A percentile compares a stretch with the other conserved stretches of the same genome.
phyloP scores from a whole-genome alignment of 352 stramenopile genomes.

The Phytophthora lateralis region DNA sequence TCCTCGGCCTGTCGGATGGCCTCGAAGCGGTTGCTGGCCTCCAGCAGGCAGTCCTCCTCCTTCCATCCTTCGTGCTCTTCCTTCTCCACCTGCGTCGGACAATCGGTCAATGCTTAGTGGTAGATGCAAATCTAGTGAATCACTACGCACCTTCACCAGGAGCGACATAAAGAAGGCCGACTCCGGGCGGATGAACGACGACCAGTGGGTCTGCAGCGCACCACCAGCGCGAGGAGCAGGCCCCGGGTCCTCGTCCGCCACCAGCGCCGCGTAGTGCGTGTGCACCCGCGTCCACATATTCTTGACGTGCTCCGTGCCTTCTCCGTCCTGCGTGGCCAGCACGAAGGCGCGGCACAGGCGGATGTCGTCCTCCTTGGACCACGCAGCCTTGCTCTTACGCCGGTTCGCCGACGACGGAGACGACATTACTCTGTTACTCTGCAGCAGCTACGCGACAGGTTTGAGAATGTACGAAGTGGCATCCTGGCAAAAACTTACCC shows the following conservation, averaged over 20 bases:
- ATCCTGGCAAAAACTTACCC: slow-evolving; percentile 15
- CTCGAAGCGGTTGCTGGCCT: slow-evolving; percentile 27
- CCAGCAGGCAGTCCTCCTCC: slow-evolving; percentile 20
- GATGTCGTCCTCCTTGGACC: slow-evolving; percentile 36
- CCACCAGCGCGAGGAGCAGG: slow-evolving; percentile 27
- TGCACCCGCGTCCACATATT: slow-evolving; percentile 39
- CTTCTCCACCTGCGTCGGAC: slow-evolving; percentile 23
- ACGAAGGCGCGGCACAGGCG: slow-evolving; percentile 39
- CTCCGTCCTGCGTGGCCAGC: slow-evolving; percentile 28
- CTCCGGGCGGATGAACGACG: slow-evolving; percentile 36
- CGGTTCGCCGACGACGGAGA: slow-evolving; percentile 18
- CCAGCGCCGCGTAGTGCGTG: slow-evolving; percentile 26
- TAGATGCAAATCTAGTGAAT: background rate
- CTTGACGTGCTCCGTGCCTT: slow-evolving; percentile 35
- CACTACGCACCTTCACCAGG: slow-evolving; percentile 21
- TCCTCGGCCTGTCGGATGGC: slow-evolving; percentile 23
- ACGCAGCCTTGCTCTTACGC: slow-evolving; percentile 34
- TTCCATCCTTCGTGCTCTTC: slow-evolving; percentile 34
- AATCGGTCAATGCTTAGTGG: background rate
- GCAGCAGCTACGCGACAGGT: background rate
- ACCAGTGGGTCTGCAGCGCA: slow-evolving; percentile 40
- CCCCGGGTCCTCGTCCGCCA: slow-evolving; percentile 22
- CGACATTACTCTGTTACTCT: slow-evolving; percentile 19
- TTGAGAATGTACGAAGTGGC: slow-evolving; percentile 23
- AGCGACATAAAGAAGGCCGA: slow-evolving; percentile 32